Evolutionary conservation across 2,329 filamentous ascomycete genomes (phyloP), one percentile per base, ranked within the genome.

Genomic region (Neofusicoccum cordaticola): DNA sequence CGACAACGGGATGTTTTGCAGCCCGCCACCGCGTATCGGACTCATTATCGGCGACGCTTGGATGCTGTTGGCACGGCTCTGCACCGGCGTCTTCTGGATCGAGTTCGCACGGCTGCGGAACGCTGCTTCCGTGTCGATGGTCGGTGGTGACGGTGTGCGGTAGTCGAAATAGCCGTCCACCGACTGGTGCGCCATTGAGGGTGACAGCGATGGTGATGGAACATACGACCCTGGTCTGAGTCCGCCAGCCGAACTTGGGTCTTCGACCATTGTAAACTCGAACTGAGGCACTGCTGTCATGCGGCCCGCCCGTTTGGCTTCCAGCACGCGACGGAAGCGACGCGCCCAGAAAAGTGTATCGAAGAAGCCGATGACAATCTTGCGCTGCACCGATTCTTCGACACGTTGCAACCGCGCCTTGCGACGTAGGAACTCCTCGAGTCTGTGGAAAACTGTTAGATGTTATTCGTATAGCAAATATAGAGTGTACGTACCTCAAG

Each of bases 351-450:
- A 93, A 80, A 95, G 78, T 13, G 93, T 98, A 75, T 98, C 91
- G 77, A 99, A 98, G 81, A 99, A 99, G 45, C 93, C 93, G 48
- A 95, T 86, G 9, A 99, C 95, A 34, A 93, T 88, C 68, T 94
- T 91, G 65, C 96, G 88, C 65, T 92, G 90, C 48, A 98, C 92
- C 69, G 95, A 92, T 77, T 99, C 94, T 71, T 99, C 92, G 1
- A 99, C 94, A 67, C 94, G 90, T 75, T 98, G 94, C 53, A 99
- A 83, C 62, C 94, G 88, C 37, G 93, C 92, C 67, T 94, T 89
- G 42, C 96, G 92, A 65, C 94, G 90, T 64, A 99, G 79, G 76
- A 97, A 99, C 74, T 99, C 95, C 72, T 99, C 95, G 2, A 99
- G 85, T 67, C 92, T 92, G 44, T 1, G 5, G 35, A 5, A 0